Base-by-base conservation (phyloP, 306 rosid genomes). In the Cicer bijugum region DNA sequence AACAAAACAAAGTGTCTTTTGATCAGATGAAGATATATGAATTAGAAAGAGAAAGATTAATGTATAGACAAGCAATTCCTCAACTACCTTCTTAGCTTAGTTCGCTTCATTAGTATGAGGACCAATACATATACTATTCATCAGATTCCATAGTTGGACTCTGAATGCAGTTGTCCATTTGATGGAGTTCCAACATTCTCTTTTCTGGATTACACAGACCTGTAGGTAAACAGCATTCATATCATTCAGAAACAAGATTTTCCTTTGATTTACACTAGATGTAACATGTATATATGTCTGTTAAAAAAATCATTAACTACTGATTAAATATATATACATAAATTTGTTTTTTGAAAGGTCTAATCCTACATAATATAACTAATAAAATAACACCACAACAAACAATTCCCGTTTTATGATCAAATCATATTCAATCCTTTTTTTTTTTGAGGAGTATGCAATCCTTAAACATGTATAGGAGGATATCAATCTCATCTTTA, bases 201-300 rank as follows among this genome's bases (percentile, higher is more conserved):
- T 79, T 75, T 83, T 94, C 97, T 6, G 98, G 96, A 64, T 89
- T 77, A 81, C 98, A 94, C 42, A 94, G 96, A 75, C 98, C 98
- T 94, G 87, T 69, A 64, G 12, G 44, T 67, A 80, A 75, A 71
- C 59, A 69, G 48, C 38, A 66, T 6, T 65, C 9, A 53, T 57
- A 78, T 72, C 39, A 59, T 72, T 10, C 74, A 50, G 2, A 17
- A 40, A 37, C 35, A 56, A 12, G 6, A 33, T 56, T 74, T 63
- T 74, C 6, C 66, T 46, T 62, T 15, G 47, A 63, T 62, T 45
- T 68, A 59, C 17, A 78, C 48, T 10, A 45, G 40, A 55, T 38
- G 28, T 23, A 59, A 45, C 40, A 55, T 38, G 28, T 23, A 59
- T 73, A 44, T 43, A 35, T 7, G 40, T 53, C 33, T 65, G 52